Conservation (phyloP, 2,329 filamentous ascomycete genomes). For the Colletotrichum sp. region DNA sequence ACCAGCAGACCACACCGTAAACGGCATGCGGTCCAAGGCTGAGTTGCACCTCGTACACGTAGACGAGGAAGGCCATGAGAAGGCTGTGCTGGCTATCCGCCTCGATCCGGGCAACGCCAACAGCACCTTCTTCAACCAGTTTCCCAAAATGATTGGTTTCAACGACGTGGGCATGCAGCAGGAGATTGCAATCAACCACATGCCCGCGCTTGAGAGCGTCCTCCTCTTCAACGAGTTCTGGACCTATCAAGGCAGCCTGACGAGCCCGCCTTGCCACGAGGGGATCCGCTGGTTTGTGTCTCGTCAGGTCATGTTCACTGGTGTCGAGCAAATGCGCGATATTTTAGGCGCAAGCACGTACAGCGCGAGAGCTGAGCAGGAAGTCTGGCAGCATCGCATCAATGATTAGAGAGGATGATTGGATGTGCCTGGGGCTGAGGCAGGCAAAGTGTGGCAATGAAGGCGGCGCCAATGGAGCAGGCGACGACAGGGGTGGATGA, state of each 20-base stretch:
- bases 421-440: neutral
- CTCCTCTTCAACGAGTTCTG: slow-evolving; percentile 48
- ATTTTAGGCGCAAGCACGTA: slow-evolving; percentile 50
- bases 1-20: slow-evolving; percentile 53
- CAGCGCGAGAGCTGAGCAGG: slow-evolving; percentile 47
- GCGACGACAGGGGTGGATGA: neutral
- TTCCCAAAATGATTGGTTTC: slow-evolving; percentile 44
- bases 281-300: slow-evolving; percentile 47
- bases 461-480: neutral
- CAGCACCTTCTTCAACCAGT: slow-evolving; percentile 44
- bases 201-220: slow-evolving; percentile 38
- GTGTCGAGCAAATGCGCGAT: slow-evolving; percentile 51
- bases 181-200: slow-evolving; percentile 31
- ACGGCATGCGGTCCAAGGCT: slow-evolving; percentile 45
- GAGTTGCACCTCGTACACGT: slow-evolving; percentile 56
- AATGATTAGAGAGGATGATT: slow-evolving; percentile 34
- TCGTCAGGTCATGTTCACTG: slow-evolving; percentile 36
- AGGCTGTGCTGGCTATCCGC: slow-evolving; percentile 50
- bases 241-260: slow-evolving; percentile 53
- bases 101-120: slow-evolving; percentile 46
- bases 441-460: neutral
- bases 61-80: slow-evolving; percentile 42
- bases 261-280: slow-evolving; percentile 51
- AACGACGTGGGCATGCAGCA: slow-evolving; percentile 29
- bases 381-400: slow-evolving; percentile 51